Base-by-base conservation (phyloP, 2,329 filamentous ascomycete genomes). In the Emmonsia crescens region DNA sequence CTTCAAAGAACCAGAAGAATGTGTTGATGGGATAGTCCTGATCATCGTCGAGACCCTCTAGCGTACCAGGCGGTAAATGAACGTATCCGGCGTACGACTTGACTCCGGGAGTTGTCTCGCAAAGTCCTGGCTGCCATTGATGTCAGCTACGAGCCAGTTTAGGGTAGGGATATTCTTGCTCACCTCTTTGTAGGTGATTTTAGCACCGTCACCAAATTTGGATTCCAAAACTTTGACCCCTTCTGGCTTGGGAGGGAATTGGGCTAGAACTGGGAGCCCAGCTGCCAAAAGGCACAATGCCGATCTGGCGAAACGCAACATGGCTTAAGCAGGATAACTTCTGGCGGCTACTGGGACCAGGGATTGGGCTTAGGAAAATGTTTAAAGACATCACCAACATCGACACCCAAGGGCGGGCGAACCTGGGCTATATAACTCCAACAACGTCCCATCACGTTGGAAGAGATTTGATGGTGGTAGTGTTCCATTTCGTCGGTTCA, bases 71-170 rank as follows among this genome's bases (percentile, higher is more conserved):
- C 33, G 63, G 64, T 2, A 66, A 59, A 61, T 66, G 64, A n/a
- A 66, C 62, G 56, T 66, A 59, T 16, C 63, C 64, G 14, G 64
- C 63, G 21, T 62, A 66, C 16, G 64, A 66, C 65, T 78, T 80
- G 52, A 85, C 82, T 12, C 79, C 78, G 5, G 77, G 74, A 0
- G 80, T 84, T 1, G 81, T 83, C 70, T 85, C 83, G 68, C 83
- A 85, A 24, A 85, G 77, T 5, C 73, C 69, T 40, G 75, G 73
- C 75, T 80, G 36, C 19, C 42, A 42, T 40, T 33, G 44, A 59
- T 31, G 42, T 59, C 10, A 59, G 40, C 57, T 33, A 24, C 2
- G 6, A 19, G 10, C 14, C 19, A 16, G 3, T 31, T n/a, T 38
- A 6, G 19, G 6, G 6, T 14, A 46, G 19, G 3, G 21, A 59